These are phyloP conservation scores for Yamadazyma conglobata DNA, from an alignment of 1,139 yeast species.

Conservation along the genomic window DNA sequence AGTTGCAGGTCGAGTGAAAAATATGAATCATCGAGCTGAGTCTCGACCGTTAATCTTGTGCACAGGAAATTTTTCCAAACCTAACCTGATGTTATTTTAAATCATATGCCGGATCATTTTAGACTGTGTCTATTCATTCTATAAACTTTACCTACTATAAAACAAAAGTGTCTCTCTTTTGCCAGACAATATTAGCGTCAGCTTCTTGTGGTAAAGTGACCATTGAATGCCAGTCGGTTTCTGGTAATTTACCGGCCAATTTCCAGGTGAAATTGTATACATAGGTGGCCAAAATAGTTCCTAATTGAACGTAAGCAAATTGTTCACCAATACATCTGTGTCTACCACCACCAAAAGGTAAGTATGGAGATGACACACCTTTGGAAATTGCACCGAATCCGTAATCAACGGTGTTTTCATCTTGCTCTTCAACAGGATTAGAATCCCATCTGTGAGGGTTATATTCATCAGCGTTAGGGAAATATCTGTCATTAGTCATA, in stretches of 20 bases:
- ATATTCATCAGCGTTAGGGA: constrained; percentile 68
- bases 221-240: constrained; percentile 86
- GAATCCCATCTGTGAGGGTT: constrained; percentile 88
- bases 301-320: constrained; percentile 92
- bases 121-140: too few species aligned
- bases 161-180: constrained; percentile 47
- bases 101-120: too few species aligned
- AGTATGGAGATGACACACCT: constrained; percentile 92
- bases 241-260: constrained; percentile 65
- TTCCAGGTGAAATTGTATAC: constrained; percentile 79
- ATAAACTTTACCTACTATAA: too few species aligned
- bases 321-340: constrained; percentile 99
- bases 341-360: constrained; percentile 99
- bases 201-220: constrained; percentile 76
- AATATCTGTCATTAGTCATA: constrained; percentile 69
- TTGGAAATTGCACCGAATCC: constrained; percentile 95
- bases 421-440: constrained; percentile 20
- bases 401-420: constrained; percentile 70
- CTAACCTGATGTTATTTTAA: too few species aligned
- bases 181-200: constrained; percentile 81
- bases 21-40: constrained; percentile 2
- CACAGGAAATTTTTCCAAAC: too few species aligned
- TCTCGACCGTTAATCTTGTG: constrained; percentile 1
- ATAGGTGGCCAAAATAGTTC: constrained; percentile 74
- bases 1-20: too few species aligned